Conservation (phyloP, 129 eudicot genomes). For the Ambrosia trifida region DNA sequence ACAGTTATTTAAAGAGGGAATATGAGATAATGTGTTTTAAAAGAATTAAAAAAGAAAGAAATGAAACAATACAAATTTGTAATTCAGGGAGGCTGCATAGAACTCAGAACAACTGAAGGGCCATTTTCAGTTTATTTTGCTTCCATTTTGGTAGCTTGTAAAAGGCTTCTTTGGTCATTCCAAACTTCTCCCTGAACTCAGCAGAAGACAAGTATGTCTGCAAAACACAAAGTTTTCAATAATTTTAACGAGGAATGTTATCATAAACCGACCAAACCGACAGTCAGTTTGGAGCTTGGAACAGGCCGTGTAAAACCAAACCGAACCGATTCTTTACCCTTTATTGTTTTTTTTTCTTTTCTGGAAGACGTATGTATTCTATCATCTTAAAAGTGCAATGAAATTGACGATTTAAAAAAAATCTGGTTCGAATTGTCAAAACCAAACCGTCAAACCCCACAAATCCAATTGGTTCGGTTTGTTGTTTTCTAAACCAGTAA, state of each 20-base stretch:
- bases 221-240: constrained; percentile 12
- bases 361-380: background rate
- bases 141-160: constrained; percentile 95
- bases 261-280: background rate
- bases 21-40: background rate
- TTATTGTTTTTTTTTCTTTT: background rate
- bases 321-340: background rate
- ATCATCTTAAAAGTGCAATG: background rate
- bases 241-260: background rate
- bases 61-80: constrained; percentile 48
- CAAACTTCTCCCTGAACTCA: constrained; percentile 93
- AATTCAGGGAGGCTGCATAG: constrained; percentile 31
- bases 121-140: constrained; percentile 89
- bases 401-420: background rate
- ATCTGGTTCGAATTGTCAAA: no score
- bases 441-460: no score
- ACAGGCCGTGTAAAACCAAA: background rate
- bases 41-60: background rate
- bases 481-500: background rate
- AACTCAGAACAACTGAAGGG: constrained; percentile 69
- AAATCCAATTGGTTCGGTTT: background rate
- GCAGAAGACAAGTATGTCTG: constrained; percentile 87
- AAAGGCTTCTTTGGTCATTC: constrained; percentile 76
- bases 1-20: background rate
- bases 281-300: background rate